A percentile compares a stretch with the other conserved stretches of the same genome.
phyloP scores from a whole-genome alignment of 352 stramenopile genomes.

The Pythium inflatum region DNA sequence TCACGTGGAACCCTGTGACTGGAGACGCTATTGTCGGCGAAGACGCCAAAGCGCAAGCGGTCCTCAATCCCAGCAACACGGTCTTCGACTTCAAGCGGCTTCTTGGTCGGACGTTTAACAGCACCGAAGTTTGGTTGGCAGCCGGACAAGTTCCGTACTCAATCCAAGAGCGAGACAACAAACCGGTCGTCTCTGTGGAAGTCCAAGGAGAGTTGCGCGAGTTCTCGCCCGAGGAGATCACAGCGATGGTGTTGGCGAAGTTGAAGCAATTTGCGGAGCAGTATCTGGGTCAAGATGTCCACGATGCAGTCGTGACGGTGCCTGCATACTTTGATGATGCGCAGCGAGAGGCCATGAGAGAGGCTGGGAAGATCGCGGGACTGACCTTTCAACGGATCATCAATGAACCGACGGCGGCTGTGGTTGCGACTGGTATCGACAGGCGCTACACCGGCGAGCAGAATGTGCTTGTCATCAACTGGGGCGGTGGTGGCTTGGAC shows the following conservation, averaged over 20 bases:
- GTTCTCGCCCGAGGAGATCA: slow-evolving; percentile 68
- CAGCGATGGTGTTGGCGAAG: slow-evolving; percentile 56
- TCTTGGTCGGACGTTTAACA: slow-evolving; percentile 91
- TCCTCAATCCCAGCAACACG: slow-evolving; percentile 91
- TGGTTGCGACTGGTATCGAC: slow-evolving; percentile 89
- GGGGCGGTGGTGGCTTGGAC: slow-evolving; percentile 4
- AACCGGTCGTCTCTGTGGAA: slow-evolving; percentile 63
- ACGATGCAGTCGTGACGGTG: slow-evolving; percentile 41
- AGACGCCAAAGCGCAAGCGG: slow-evolving; percentile 88
- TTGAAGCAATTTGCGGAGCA: slow-evolving; percentile 55
- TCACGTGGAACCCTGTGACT: slow-evolving; percentile 80
- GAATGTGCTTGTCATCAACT: slow-evolving; percentile 9
- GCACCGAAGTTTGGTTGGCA: slow-evolving; percentile 83
- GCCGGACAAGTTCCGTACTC: slow-evolving; percentile 61
- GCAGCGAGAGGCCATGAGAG: slow-evolving; percentile 41
- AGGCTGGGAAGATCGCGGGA: slow-evolving; percentile 35
- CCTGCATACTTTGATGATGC: slow-evolving; percentile 41
- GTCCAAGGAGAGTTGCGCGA: slow-evolving; percentile 54
- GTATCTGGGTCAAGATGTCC: slow-evolving; percentile 43
- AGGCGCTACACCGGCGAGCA: slow-evolving; percentile 39
- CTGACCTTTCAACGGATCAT: slow-evolving; percentile 63
- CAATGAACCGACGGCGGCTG: slow-evolving; percentile 93
- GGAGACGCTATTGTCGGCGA: slow-evolving; percentile 88
- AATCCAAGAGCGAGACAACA: slow-evolving; percentile 62
- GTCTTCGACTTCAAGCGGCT: slow-evolving; percentile 96